Conservation (phyloP, 805 yeast species). For the Naumovozyma baii region DNA sequence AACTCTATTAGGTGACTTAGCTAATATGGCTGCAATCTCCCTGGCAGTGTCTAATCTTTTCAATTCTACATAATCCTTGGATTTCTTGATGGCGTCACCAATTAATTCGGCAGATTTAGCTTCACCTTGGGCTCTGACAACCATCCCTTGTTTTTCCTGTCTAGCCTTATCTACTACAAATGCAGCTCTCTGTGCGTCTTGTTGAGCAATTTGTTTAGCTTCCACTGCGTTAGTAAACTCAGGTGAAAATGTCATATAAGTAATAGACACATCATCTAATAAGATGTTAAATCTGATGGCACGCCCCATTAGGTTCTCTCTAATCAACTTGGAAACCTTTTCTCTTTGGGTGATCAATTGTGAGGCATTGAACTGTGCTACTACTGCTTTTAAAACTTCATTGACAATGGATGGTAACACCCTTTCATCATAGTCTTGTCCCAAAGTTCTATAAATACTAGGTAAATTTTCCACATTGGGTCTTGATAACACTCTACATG, state of each 20-base stretch:
- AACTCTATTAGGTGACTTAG: slow-evolving; percentile 84
- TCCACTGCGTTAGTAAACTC: slow-evolving; percentile 97
- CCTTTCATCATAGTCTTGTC: slow-evolving; percentile 91
- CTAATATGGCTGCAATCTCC: slow-evolving; percentile 81
- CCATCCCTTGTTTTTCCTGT: slow-evolving; percentile 95
- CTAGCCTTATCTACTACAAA: slow-evolving; percentile 93
- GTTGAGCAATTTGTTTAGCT: slow-evolving; percentile 98
- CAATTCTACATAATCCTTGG: slow-evolving; percentile 90
- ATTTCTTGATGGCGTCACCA: slow-evolving; percentile 97
- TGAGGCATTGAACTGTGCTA: slow-evolving; percentile 97
- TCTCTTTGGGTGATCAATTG: slow-evolving; percentile 99
- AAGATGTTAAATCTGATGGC: slow-evolving; percentile 80
- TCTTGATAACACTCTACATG: slow-evolving; percentile 93
- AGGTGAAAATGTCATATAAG: slow-evolving; percentile 94
- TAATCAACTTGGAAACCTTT: slow-evolving; percentile 80
- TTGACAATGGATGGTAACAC: slow-evolving; percentile 96
- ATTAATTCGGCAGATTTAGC: slow-evolving; percentile 95
- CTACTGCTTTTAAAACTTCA: slow-evolving; percentile 92
- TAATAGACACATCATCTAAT: slow-evolving; percentile 92
- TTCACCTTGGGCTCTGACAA: slow-evolving; percentile 96
- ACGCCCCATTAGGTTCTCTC: slow-evolving; percentile 84
- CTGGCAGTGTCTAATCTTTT: slow-evolving; percentile 95
- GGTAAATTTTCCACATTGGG: slow-evolving; percentile 78
- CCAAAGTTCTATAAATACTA: slow-evolving; percentile 80
- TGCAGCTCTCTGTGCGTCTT: slow-evolving; percentile 98